Evolutionary conservation across 768 basidiomycete genomes (phyloP), one percentile per base, ranked within the genome.

Genomic region (Serendipita sp.): DNA sequence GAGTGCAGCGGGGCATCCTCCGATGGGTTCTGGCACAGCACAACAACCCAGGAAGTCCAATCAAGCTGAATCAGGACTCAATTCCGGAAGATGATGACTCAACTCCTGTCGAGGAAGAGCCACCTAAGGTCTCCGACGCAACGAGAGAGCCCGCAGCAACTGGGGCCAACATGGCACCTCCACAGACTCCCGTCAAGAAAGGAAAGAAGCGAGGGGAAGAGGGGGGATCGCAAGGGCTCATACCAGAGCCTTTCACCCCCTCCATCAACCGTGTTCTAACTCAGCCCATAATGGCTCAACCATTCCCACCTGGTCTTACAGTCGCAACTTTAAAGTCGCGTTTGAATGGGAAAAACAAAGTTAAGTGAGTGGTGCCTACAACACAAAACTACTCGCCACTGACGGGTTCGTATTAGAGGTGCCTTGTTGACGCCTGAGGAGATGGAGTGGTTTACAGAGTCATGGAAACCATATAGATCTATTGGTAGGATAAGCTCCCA

Each of bases 391-490:
- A 24, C 24, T 24, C 24, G 24, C 24, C 24, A 24, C 24, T 24
- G 24, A 24, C 7, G 38, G 34, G 48, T 48, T 64, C 28, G 56
- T 24, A 24, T 24, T 71, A 87, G 86, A 75, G 86, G 86, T 4
- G 83, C 83, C 28, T 72, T 92, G 66, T 76, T 93, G 67, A 88
- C 88, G 2, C 88, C 89, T 3, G 75, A 81, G 58, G 89, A 94
- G 74, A 92, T 92, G 90, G 81, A 85, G 66, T 80, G 78, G 30
- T 73, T 94, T 66, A 89, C 90, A 2, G 82, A 82, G 62, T 69
- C 75, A 34, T 94, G 92, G 92, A 81, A 76, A 69, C 92, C 92
- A 3, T 94, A 89, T 71, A 35, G 91, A 88, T 86, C 69, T 66
- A 81, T 73, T 7, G 86, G 41, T 41, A 41, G 13, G 41, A 41